Evolutionary conservation across 305 asterid genomes (phyloP).

Genomic region (Withania somnifera): DNA sequence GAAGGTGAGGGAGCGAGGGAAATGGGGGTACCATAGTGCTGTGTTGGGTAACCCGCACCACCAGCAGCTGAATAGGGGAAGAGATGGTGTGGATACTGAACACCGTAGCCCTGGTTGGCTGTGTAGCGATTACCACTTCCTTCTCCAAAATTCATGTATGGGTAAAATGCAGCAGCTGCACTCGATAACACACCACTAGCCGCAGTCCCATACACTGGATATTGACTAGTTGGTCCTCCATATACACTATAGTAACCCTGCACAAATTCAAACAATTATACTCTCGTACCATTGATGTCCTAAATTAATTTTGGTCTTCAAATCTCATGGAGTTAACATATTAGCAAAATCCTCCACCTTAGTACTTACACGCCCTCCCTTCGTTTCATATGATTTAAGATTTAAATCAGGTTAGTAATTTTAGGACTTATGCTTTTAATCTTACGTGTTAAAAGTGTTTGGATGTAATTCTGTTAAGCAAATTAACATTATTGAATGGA

Average conservation of each 20-base stretch:
- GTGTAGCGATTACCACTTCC: conserved; percentile 38
- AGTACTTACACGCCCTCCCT: neutral
- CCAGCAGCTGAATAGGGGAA: conserved; percentile 61
- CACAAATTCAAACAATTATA: neutral
- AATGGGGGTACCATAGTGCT: conserved; percentile 72
- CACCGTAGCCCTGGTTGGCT: conserved; percentile 52
- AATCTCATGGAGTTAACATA: neutral
- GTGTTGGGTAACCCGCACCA: conserved; percentile 41
- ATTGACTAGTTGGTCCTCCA: conserved; percentile 69
- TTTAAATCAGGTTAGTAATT: neutral
- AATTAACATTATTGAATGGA: neutral
- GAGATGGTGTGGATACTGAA: conserved; percentile 80
- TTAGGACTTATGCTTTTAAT: neutral
- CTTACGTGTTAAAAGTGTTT: neutral
- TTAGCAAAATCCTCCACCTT: neutral
- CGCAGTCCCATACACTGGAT: conserved; percentile 55
- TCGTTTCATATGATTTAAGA: neutral
- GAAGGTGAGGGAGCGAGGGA: conserved; percentile 69
- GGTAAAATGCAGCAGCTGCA: conserved; percentile 62
- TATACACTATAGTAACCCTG: conserved; percentile 81
- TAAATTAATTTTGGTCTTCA: neutral
- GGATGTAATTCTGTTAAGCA: neutral
- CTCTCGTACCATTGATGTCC: neutral
- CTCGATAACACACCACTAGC: conserved; percentile 41
- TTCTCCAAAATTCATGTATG: conserved; percentile 64